Evolutionary conservation across 371 early-diverging fungal species (phyloP), one percentile per base, ranked within the genome.

Genomic region (Mortierella sp.): DNA sequence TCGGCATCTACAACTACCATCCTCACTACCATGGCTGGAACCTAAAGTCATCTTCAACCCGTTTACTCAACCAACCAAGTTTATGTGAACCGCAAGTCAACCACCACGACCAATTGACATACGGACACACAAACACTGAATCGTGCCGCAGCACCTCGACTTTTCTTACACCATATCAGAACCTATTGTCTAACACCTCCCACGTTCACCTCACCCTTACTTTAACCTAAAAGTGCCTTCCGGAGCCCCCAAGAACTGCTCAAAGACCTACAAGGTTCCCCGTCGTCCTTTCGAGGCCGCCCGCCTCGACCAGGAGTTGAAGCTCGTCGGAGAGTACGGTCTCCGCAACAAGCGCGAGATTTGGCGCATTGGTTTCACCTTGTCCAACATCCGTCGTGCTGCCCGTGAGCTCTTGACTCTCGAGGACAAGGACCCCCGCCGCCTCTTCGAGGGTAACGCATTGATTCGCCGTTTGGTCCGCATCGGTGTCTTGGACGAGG

Each of bases 331-430:
- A 80, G 97, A 97, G 88, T 99, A 96, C 93, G 99, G 99, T 91
- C 97, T 99, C 88, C 96, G 97, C 89, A 99, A 99, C 98, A 99
- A 99, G 97, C 97, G 96, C 88, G 99, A 99, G 94, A 98, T 99
- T 91, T 99, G 99, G 97, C 96, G 99, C 88, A 96, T 99, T 79
- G 97, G 98, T 75, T 96, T 96, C 90, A 97, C 98, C 75, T 96
- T 99, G 84, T 98, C 99, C 71, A 70, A 55, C 58, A 71, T 29
- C 1, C 58, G 55, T 43, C 43, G 55, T 32, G 46, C 60, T n/a
- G 68, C 75, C 44, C 71, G 77, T 77, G 72, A 77, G 63, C 72
- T 54, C 58, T 71, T 43, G 49, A 70, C 71, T 38, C 24, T 41
- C 4, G n/a, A 38, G 48, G 63, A 95, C 93, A 97, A 97, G 94